Evolutionary conservation across 345 rosid species (phyloP).

Genomic region (Lumnitzera littorea): DNA sequence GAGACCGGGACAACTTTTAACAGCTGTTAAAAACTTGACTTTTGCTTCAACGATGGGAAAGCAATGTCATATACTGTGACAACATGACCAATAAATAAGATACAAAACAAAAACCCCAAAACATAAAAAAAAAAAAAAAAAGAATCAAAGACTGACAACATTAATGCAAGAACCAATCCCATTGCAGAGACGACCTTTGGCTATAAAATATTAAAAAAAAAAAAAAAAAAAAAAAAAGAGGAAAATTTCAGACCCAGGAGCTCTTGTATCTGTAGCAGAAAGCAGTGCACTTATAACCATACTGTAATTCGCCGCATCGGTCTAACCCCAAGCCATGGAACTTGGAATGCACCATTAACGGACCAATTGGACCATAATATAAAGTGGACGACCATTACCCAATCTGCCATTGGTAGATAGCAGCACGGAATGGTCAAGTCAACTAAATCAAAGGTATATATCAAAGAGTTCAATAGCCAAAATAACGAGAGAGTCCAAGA

Average conservation of each 20-base stretch:
- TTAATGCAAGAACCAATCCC: background rate
- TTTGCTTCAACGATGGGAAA: background rate
- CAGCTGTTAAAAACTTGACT: slow-evolving; percentile 1
- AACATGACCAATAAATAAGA: background rate
- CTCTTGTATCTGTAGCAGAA: slow-evolving; percentile 2
- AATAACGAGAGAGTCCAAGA: background rate
- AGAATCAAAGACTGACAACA: background rate
- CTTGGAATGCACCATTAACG: too few relatives aligned
- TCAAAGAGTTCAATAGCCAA: background rate
- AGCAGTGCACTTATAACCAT: slow-evolving; percentile 5
- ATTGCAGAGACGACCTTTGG: slow-evolving; percentile 4
- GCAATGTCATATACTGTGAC: slow-evolving; percentile 3
- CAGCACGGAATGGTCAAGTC: background rate
- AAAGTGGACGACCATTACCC: too few relatives aligned
- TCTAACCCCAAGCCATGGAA: slow-evolving; percentile 2
- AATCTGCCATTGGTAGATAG: too few relatives aligned
- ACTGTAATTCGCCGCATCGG: background rate
- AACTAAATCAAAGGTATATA: background rate
- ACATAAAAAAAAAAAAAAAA: background rate
- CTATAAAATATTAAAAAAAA: slow-evolving; percentile 1
- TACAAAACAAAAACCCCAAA: background rate
- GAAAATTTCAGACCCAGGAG: background rate
- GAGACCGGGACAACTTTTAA: background rate
- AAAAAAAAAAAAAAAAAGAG: too few relatives aligned
- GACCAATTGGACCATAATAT: too few relatives aligned